A percentile compares a stretch with the other conserved stretches of the same genome.
phyloP scores from a whole-genome alignment of 2,329 filamentous ascomycete species.

The Xylariomycetidae sp. region DNA sequence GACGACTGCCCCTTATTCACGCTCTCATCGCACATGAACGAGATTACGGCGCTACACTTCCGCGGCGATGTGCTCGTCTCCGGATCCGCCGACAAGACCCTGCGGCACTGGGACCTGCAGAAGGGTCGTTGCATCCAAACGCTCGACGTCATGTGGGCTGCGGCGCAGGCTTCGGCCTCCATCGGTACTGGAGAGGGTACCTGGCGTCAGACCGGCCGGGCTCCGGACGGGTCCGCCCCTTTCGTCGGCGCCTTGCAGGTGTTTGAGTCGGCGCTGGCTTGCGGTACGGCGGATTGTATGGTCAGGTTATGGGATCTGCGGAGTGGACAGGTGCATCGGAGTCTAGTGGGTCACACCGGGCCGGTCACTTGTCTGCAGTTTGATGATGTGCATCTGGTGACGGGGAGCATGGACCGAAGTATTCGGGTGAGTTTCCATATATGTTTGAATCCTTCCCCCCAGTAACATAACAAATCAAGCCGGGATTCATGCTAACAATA shows the following conservation, averaged over 20 bases:
- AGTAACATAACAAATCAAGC: too few relatives aligned
- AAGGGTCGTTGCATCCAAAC: slow-evolving; percentile 98
- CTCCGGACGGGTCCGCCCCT: slow-evolving; percentile 67
- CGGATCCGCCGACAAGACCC: slow-evolving; percentile 92
- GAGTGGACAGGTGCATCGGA: slow-evolving; percentile 94
- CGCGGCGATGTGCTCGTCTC: slow-evolving; percentile 85
- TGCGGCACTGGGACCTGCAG: slow-evolving; percentile 95
- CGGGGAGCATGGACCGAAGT: slow-evolving; percentile 86
- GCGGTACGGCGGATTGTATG: slow-evolving; percentile 96
- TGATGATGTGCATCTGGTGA: slow-evolving; percentile 91
- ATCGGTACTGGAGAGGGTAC: slow-evolving; percentile 55
- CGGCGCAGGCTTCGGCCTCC: slow-evolving; percentile 77
- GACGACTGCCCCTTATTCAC: slow-evolving; percentile 85
- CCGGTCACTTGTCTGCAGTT: slow-evolving; percentile 94
- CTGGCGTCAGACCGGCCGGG: slow-evolving; percentile 71
- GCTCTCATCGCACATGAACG: slow-evolving; percentile 84
- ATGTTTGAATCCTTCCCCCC: too few relatives aligned
- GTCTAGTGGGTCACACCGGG: slow-evolving; percentile 90
- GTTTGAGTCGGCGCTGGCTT: slow-evolving; percentile 92
- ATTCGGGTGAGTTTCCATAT: slow-evolving; percentile 91
- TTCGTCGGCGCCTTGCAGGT: slow-evolving; percentile 95
- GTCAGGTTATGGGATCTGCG: slow-evolving; percentile 94
- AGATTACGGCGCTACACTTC: slow-evolving; percentile 92
- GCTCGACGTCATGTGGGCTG: slow-evolving; percentile 95
- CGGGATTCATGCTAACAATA: too few relatives aligned